Evolutionary conservation across 139 green algal genomes (phyloP), one percentile per base, ranked within the genome.

Genomic region (Ulvella scutata): DNA sequence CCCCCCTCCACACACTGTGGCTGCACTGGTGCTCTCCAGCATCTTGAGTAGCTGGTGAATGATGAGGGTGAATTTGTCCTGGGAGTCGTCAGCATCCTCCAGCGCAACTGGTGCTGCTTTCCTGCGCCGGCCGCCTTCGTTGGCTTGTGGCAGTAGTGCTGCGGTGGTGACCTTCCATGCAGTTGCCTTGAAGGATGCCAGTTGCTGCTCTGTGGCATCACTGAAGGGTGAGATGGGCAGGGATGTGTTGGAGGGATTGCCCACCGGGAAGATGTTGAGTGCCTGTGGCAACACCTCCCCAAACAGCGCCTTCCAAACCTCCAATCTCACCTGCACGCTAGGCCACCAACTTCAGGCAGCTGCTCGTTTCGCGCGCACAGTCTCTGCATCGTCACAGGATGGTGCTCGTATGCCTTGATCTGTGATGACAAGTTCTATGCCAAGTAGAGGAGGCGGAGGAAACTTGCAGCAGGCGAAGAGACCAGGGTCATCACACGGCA

Each of bases 301-400:
- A 67, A 67, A 67, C 51, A 67, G 13, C 13, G 51, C 51, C 20
- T 67, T 67, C 51, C 51, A 67, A n/a, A 67, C 51, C 51, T 67
- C 51, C 6, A 67, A 26, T 26, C 51, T 67, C n/a, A 67, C 51
- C 51, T 67, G 33, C 51, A 67, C 1, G 33, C n/a, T n/a, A n/a
- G n/a, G n/a, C n/a, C n/a, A n/a, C n/a, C n/a, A n/a, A n/a, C n/a
- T n/a, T n/a, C n/a, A n/a, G n/a, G n/a, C n/a, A n/a, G n/a, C n/a
- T n/a, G n/a, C n/a, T n/a, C n/a, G n/a, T n/a, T n/a, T n/a, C n/a
- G n/a, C n/a, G n/a, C n/a, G n/a, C n/a, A n/a, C n/a, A n/a, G n/a
- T n/a, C n/a, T n/a, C n/a, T n/a, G n/a, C n/a, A n/a, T n/a, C n/a
- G n/a, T n/a, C n/a, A n/a, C n/a, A n/a, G n/a, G n/a, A n/a, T n/a